Conservation (phyloP, 768 basidiomycete genomes). For the Lentinula sp. region DNA sequence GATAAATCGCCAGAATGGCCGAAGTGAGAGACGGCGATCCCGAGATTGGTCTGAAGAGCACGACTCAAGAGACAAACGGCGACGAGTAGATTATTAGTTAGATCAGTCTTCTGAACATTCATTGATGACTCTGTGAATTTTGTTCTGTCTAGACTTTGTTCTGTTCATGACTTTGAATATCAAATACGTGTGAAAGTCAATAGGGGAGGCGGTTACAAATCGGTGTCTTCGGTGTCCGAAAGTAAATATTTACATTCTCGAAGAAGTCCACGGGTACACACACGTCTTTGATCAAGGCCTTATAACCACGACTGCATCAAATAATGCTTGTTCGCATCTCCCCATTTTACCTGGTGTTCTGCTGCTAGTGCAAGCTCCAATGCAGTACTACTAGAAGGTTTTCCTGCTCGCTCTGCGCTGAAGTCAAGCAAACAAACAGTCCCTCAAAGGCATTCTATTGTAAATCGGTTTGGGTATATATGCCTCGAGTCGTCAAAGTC, state of each 20-base stretch:
- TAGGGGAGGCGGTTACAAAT: not conserved
- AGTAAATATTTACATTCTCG: not conserved
- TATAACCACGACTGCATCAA: not conserved
- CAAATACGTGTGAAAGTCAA: not conserved
- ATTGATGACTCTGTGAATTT: no score
- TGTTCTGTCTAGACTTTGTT: no score
- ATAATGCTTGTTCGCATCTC: not conserved
- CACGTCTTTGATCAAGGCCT: not conserved
- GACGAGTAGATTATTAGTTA: slow-evolving; percentile 42
- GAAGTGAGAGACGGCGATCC: slow-evolving; percentile 23
- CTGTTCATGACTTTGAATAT: no score
- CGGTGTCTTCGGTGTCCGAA: not conserved
- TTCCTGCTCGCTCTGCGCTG: not conserved
- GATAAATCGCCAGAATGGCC: slow-evolving; percentile 15
- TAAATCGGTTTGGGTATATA: not conserved
- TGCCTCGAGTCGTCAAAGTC: slow-evolving; percentile 43
- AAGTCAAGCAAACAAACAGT: not conserved
- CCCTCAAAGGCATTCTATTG: no score
- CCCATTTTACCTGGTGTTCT: not conserved
- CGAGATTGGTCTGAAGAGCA: slow-evolving; percentile 25
- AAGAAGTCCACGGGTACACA: not conserved
- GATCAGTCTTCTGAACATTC: not conserved
- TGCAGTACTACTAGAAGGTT: not conserved
- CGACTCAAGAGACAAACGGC: slow-evolving; percentile 37
- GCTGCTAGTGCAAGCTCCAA: not conserved